Evolutionary conservation across 176 grass and related monocot genomes (phyloP).

Genomic region (Triticum aestivum): IWGSC_CS_RefSeq_v2.1 NC_057808.1:480787641-480788140

Average conservation of each 20-base stretch:
- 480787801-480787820: background rate
- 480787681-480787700: background rate
- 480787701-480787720: background rate
- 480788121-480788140: background rate
- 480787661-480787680: background rate
- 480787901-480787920: background rate
- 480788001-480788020: background rate
- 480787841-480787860: background rate
- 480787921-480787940: background rate
- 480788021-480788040: background rate
- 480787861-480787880: background rate
- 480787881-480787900: background rate
- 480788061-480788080: background rate
- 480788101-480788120: background rate
- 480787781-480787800: background rate
- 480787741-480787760: conserved; percentile 56
- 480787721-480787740: conserved; percentile 22
- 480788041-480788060: background rate
- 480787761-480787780: background rate
- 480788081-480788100: background rate
- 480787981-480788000: conserved; percentile 5
- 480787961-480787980: background rate
- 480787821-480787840: background rate
- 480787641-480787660: background rate
- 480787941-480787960: background rate